Conservation (phyloP, 2,329 filamentous ascomycete species). For the Sclerotinia trifoliorum region DNA sequence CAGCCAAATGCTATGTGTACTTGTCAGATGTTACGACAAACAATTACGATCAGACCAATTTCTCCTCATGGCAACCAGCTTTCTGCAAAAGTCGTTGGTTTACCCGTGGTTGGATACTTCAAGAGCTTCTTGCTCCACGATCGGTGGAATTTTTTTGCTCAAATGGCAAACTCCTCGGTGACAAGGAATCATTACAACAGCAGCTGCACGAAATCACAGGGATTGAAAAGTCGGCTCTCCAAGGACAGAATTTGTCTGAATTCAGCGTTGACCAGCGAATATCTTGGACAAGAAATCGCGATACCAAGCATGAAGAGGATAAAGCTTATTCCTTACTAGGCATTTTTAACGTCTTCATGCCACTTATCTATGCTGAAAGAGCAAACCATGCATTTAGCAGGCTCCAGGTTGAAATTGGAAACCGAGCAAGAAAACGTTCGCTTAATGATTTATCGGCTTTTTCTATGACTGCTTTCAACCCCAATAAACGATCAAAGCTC, state of each 20-base stretch:
- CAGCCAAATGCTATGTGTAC: slow-evolving; percentile 32
- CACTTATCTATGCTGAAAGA: slow-evolving; percentile 45
- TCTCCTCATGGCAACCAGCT: slow-evolving; percentile 24
- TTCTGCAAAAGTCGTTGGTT: slow-evolving; percentile 31
- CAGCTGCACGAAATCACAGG: slow-evolving; percentile 25
- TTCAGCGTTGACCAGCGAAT: slow-evolving; percentile 38
- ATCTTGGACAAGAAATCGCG: slow-evolving; percentile 42
- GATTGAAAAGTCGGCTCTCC: slow-evolving; percentile 24
- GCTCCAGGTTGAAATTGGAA: slow-evolving; percentile 41
- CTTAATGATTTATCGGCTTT: slow-evolving; percentile 23
- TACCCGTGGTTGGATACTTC: no score
- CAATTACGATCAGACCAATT: slow-evolving; percentile 1
- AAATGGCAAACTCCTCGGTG: slow-evolving; percentile 22
- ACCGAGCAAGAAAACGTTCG: slow-evolving; percentile 23
- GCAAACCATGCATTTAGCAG: slow-evolving; percentile 37
- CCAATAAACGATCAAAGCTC: slow-evolving; percentile 26
- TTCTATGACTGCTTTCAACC: slow-evolving; percentile 18
- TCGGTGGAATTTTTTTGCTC: slow-evolving; percentile 29
- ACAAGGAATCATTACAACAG: slow-evolving; percentile 25
- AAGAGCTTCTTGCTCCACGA: slow-evolving; percentile 29
- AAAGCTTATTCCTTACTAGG: slow-evolving; percentile 45
- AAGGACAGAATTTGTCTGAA: slow-evolving; percentile 19
- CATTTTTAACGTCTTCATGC: slow-evolving; percentile 47
- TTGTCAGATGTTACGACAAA: slow-evolving; percentile 25
- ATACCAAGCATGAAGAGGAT: slow-evolving; percentile 43